phyloP scores from a whole-genome alignment of 257 asterid species.

The Penstemon davidsonii region DNA sequence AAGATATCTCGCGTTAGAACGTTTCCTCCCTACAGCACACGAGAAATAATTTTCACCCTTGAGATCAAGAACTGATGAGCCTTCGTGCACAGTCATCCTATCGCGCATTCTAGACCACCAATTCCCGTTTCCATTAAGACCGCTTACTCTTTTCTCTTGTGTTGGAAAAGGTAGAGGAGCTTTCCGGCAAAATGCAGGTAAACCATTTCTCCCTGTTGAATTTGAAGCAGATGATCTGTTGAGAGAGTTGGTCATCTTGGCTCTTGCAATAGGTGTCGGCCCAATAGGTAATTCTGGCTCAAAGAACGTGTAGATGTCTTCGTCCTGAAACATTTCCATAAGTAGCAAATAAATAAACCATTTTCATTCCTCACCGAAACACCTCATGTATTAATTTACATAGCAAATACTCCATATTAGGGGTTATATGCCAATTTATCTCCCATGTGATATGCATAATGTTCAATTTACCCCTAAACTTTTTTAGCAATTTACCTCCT shows the following conservation, averaged over 20 bases:
- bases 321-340: conserved; percentile 50
- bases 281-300: conserved; percentile 85
- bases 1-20: conserved; percentile 76
- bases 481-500: too few species aligned
- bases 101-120: conserved; percentile 66
- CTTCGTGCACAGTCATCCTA: conserved; percentile 66
- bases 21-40: conserved; percentile 78
- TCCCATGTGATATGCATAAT: too few species aligned
- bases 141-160: conserved; percentile 43
- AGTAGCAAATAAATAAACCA: too few species aligned
- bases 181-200: conserved; percentile 38
- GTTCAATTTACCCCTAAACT: too few species aligned
- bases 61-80: conserved; percentile 88
- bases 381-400: too few species aligned
- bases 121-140: conserved; percentile 41
- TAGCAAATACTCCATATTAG: too few species aligned
- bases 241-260: conserved; percentile 46
- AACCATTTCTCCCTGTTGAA: conserved; percentile 41
- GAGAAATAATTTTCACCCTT: conserved; percentile 85
- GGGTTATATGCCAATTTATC: too few species aligned
- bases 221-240: conserved; percentile 38
- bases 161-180: conserved; percentile 35
- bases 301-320: conserved; percentile 76
- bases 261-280: conserved; percentile 44
- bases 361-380: too few species aligned